Conservation (phyloP, 2,329 filamentous ascomycete species). For the Lecanicillium sp. region DNA sequence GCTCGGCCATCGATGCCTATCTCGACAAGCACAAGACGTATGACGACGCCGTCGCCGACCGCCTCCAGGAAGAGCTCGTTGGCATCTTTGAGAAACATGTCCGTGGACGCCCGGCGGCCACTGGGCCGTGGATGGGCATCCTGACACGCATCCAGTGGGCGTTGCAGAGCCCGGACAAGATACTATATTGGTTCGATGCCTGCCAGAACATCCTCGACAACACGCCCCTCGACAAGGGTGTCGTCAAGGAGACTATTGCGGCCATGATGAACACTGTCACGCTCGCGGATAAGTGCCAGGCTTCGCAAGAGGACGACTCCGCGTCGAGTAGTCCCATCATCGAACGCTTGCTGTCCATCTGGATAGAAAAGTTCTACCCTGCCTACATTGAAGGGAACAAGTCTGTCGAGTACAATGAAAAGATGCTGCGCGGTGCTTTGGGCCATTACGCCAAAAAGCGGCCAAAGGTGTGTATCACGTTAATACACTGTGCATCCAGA, state of each 20-base stretch:
- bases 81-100: constrained; percentile 59
- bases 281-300: constrained; percentile 51
- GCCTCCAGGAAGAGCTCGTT: constrained; percentile 66
- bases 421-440: constrained; percentile 41
- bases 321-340: constrained; percentile 42
- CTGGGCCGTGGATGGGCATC: constrained; percentile 61
- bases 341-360: constrained; percentile 47
- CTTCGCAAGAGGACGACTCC: constrained; percentile 32
- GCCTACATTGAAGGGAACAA: constrained; percentile 28
- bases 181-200: constrained; percentile 67
- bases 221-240: constrained; percentile 52
- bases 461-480: constrained; percentile 47
- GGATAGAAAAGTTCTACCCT: constrained; percentile 42
- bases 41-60: constrained; percentile 62
- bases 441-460: constrained; percentile 59
- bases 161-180: constrained; percentile 53
- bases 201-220: constrained; percentile 30
- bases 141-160: constrained; percentile 56
- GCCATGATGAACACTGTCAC: constrained; percentile 57
- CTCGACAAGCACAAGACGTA: constrained; percentile 58
- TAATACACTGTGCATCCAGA: background rate
- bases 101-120: constrained; percentile 44
- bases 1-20: constrained; percentile 56
- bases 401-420: constrained; percentile 38
- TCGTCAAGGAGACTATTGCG: constrained; percentile 57